Evolutionary conservation across 106 monocot species (phyloP).

Genomic region (Posidonia australis): DNA sequence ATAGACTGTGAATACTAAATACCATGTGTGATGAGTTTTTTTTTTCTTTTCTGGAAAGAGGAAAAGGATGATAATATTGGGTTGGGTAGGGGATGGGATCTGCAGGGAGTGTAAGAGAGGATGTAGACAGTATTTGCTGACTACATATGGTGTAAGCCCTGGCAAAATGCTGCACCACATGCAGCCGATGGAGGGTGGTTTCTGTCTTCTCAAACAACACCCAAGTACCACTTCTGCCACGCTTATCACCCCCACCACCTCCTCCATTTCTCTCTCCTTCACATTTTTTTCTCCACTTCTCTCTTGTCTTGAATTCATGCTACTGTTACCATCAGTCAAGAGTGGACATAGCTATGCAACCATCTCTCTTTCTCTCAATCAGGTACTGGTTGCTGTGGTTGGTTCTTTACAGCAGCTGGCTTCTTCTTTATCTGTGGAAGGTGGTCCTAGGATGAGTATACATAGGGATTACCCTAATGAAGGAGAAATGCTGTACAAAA

Average conservation of each 20-base stretch:
- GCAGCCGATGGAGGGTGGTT: slow-evolving; percentile 2
- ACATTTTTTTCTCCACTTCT: not conserved
- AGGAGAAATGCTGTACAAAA: not conserved
- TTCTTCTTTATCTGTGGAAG: not conserved
- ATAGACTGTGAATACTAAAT: not conserved
- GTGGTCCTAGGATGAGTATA: slow-evolving; percentile 1
- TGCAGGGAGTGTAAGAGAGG: not conserved
- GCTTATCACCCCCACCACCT: not conserved
- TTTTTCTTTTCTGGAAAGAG: not conserved
- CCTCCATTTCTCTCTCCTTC: no score
- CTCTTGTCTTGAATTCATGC: not conserved
- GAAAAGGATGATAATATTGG: not conserved
- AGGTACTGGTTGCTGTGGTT: slow-evolving; percentile 1
- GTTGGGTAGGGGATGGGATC: not conserved
- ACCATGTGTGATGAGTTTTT: no score
- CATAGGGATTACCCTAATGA: not conserved
- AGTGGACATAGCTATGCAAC: no score
- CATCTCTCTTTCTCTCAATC: not conserved
- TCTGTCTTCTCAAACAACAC: slow-evolving; percentile 1
- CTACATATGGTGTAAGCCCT: not conserved
- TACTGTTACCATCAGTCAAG: slow-evolving; percentile 3
- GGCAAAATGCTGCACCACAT: not conserved
- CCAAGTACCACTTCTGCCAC: slow-evolving; percentile 1
- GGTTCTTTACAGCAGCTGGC: not conserved
- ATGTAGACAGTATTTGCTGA: slow-evolving; percentile 3